Evolutionary conservation across 495 filamentous ascomycete species (phyloP).

Genomic region (Bombardia bombarda): DNA sequence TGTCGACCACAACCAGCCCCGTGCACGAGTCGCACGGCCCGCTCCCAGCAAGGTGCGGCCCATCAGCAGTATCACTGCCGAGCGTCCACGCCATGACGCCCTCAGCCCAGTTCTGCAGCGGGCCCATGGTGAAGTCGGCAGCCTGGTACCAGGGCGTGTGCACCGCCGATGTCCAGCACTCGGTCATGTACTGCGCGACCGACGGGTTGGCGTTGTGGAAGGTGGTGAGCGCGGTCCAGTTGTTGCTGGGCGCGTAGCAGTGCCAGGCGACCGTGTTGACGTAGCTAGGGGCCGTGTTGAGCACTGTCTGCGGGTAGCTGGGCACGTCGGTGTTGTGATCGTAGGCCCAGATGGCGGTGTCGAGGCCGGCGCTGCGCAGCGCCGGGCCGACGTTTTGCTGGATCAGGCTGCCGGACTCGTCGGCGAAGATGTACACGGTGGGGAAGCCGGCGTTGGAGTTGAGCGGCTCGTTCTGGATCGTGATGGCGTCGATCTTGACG

Average conservation of each 20-base stretch:
- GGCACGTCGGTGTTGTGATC: conserved; percentile 48
- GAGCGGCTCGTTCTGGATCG: conserved; percentile 51
- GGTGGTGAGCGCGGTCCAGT: conserved; percentile 43
- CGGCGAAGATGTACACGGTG: conserved; percentile 45
- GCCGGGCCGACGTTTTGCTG: conserved; percentile 43
- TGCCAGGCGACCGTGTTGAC: conserved; percentile 48
- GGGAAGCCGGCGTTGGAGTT: conserved; percentile 46
- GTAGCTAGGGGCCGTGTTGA: conserved; percentile 33
- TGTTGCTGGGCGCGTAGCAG: conserved; percentile 38
- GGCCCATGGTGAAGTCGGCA: conserved; percentile 46
- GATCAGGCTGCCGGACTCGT: conserved; percentile 40
- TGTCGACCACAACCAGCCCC: conserved; percentile 41
- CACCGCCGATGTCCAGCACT: conserved; percentile 44
- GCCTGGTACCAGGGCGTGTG: conserved; percentile 41
- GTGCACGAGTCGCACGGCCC: conserved; percentile 36
- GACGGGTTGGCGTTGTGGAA: conserved; percentile 40
- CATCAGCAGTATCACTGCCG: conserved; percentile 41
- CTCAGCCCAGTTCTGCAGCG: conserved; percentile 48
- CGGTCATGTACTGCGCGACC: conserved; percentile 49
- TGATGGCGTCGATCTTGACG: conserved; percentile 44
- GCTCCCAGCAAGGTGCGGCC: conserved; percentile 44
- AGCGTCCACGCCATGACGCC: conserved; percentile 48
- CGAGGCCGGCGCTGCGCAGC: conserved; percentile 29
- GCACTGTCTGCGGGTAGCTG: conserved; percentile 41
- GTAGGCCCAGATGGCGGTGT: conserved; percentile 45